Base-by-base conservation (phyloP, 805 yeast genomes). In the Candida xyloterini region DNA sequence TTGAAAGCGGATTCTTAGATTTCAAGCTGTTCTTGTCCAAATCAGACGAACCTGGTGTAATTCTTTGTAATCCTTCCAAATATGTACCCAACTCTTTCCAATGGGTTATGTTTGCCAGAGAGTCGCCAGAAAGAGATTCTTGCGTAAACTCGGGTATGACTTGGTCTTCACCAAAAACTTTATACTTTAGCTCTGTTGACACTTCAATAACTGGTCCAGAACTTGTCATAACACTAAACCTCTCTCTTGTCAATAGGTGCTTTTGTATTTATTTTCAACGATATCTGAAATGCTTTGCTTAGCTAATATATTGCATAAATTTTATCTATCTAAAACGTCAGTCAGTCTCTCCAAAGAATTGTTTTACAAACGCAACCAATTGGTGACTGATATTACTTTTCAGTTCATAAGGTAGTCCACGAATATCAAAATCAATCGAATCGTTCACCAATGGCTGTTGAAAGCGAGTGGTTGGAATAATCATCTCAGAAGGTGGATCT, bases 21-120 rank as follows among this genome's bases (percentile, higher is more conserved):
- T 44, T 48, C 4, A 15, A 32, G 7, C 35, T 26, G 11, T 25
- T 35, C 15, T 35, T 21, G 3, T 40, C 36, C 13, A 43, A 27
- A 13, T 30, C 35, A 8, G 55, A 46, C 4, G 46, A 32, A n/a
- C 38, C 43, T 5, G 44, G 37, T 3, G 38, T 32, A 10, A 43
- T 36, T 24, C 47, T 47, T 31, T 59, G 53, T 14, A 62, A 36
- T 13, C 60, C 52, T 22, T 63, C 66, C 16, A 65, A 42, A 43
- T 52, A 64, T 15, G 48, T 49, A 4, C 68, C 68, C 10, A 65
- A 44, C 27, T 64, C 68, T 44, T 59, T 62, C 69, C 69, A 65
- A 38, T 60, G 61, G 27, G 39, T 50, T 13, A 60, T 37, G 15
- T 52, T 49, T 3, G 56, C 52, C 15, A 47, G 31, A n/a, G 30